Evolutionary conservation across 768 basidiomycete species (phyloP).

Genomic region (Zangia roseola): DNA sequence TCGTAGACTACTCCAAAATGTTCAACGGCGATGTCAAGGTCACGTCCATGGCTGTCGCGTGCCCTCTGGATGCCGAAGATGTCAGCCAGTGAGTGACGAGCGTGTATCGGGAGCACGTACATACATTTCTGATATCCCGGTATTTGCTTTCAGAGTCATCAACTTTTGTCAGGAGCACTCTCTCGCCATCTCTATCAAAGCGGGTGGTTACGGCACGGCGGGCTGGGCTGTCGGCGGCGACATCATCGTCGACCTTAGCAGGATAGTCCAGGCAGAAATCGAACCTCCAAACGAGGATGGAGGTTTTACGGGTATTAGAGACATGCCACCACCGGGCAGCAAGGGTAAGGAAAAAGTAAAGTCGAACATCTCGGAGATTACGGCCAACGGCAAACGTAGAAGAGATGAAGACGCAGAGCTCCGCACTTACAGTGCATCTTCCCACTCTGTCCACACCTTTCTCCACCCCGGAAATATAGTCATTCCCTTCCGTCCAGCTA

Average conservation of each 20-base stretch:
- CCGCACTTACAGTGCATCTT: slow-evolving; percentile 55
- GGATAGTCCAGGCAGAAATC: slow-evolving; percentile 65
- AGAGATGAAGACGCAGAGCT: slow-evolving; percentile 54
- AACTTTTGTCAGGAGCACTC: slow-evolving; percentile 70
- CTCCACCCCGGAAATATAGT: slow-evolving; percentile 28
- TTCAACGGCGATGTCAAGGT: slow-evolving; percentile 79
- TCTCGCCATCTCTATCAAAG: slow-evolving; percentile 78
- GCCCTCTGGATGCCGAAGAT: slow-evolving; percentile 76
- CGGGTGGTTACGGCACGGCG: slow-evolving; percentile 88
- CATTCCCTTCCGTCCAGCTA: slow-evolving; percentile 19
- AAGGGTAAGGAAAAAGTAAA: slow-evolving; percentile 51
- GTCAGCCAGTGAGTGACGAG: slow-evolving; percentile 68
- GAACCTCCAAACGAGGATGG: slow-evolving; percentile 55
- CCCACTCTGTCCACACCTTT: slow-evolving; percentile 51
- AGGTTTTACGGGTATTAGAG: slow-evolving; percentile 59
- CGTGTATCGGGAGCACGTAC: slow-evolving; percentile 1
- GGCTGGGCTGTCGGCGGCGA: slow-evolving; percentile 89
- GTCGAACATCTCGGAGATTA: slow-evolving; percentile 5
- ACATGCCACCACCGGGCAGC: slow-evolving; percentile 49
- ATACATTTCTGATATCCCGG: slow-evolving; percentile 3
- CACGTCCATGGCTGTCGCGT: slow-evolving; percentile 59
- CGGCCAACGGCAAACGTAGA: slow-evolving; percentile 47
- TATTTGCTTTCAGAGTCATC: slow-evolving; percentile 49
- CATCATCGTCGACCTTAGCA: slow-evolving; percentile 77
- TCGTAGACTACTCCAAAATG: slow-evolving; percentile 39